Evolutionary conservation across 2,329 filamentous ascomycete species (phyloP).

Genomic region (Penicillium nordicum): DNA sequence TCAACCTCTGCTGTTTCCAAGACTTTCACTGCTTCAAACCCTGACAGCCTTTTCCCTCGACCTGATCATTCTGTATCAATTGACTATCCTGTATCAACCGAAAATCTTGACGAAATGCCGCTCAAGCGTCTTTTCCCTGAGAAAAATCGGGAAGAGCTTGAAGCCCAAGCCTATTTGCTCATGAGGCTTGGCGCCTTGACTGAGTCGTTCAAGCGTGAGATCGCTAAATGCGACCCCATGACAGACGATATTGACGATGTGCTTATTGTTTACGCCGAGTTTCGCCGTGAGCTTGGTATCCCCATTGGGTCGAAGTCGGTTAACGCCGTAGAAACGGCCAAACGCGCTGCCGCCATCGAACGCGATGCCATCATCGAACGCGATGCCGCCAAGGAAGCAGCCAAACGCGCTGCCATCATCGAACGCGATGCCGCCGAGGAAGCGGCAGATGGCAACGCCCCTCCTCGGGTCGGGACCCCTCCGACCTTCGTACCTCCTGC

Average conservation of each 20-base stretch:
- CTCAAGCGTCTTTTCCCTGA: neutral
- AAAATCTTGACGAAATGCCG: neutral
- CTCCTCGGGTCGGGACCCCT: neutral
- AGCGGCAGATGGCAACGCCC: neutral
- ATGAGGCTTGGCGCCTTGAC: conserved; percentile 37
- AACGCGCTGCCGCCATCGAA: neutral
- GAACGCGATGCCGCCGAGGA: neutral
- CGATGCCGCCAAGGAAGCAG: neutral
- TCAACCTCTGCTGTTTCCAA: conserved; percentile 3
- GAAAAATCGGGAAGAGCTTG: neutral
- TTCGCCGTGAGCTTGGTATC: conserved; percentile 37
- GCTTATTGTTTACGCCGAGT: conserved; percentile 38
- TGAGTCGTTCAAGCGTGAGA: conserved; percentile 32
- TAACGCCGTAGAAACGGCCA: neutral
- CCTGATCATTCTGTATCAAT: neutral
- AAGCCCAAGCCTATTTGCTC: neutral
- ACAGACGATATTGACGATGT: conserved; percentile 35
- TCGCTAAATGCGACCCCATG: conserved; percentile 32
- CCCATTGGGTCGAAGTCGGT: conserved; percentile 26
- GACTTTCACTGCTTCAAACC: conserved; percentile 2
- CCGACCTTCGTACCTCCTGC: neutral
- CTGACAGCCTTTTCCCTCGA: conserved; percentile 8
- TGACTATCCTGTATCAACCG: neutral
- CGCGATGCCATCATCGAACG: too few species aligned
- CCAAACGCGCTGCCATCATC: neutral